Evolutionary conservation across 1,284 basidiomycete species (phyloP).

Genomic region (Violaceomyces palustris): DNA sequence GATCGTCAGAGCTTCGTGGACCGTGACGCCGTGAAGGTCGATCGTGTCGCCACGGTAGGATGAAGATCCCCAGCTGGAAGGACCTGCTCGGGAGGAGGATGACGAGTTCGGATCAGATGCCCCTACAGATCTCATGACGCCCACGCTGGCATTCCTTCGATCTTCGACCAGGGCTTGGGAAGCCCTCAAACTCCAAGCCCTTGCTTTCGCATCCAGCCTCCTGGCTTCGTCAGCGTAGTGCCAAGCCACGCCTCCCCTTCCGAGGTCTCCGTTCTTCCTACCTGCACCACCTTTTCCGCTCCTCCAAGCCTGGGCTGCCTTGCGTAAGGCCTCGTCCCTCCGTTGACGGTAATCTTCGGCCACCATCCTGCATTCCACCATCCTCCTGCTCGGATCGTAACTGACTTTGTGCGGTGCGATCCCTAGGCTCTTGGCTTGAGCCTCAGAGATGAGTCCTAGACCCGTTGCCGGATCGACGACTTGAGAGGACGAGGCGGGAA

Average conservation of each 20-base stretch:
- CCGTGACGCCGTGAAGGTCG: constrained; percentile 52
- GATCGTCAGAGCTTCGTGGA: constrained; percentile 51
- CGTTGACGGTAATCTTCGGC: constrained; percentile 44
- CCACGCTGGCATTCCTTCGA: constrained; percentile 23
- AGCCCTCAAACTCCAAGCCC: constrained; percentile 50
- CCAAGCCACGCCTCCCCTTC: constrained; percentile 27
- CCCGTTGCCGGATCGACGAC: constrained; percentile 1
- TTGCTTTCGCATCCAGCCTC: constrained; percentile 44
- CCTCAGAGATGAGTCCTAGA: constrained; percentile 4
- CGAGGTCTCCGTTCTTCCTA: constrained; percentile 15
- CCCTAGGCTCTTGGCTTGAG: constrained; percentile 8
- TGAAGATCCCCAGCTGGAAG: too few relatives aligned
- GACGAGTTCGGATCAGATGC: neutral
- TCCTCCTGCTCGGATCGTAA: constrained; percentile 19
- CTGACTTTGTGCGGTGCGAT: constrained; percentile 10
- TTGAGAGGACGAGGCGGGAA: constrained; percentile 31
- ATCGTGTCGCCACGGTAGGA: constrained; percentile 27
- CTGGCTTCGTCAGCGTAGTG: constrained; percentile 52
- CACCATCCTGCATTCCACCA: constrained; percentile 26
- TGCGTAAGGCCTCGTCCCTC: constrained; percentile 47
- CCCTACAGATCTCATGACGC: constrained; percentile 18
- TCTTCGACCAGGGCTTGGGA: constrained; percentile 50
- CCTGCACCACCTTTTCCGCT: constrained; percentile 14
- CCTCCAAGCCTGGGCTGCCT: constrained; percentile 37
- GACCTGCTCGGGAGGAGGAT: neutral